These are phyloP conservation scores for Ophiocordyceps australis DNA, from an alignment of 2,329 filamentous ascomycete genomes.

Conservation along the genomic window DNA sequence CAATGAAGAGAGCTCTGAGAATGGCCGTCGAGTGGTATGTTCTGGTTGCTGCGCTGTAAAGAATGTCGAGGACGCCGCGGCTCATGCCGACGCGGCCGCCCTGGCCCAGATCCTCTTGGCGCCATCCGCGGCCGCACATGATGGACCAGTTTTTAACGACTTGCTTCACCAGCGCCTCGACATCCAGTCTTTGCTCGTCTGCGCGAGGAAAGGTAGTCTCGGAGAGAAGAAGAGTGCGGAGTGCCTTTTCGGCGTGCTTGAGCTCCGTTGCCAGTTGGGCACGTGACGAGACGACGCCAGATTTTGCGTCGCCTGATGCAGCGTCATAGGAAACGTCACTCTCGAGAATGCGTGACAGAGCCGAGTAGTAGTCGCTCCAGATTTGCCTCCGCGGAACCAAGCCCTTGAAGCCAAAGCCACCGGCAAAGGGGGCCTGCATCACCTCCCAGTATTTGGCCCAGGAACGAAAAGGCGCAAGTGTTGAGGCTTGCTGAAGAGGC, in stretches of 20 bases:
- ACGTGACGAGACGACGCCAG: constrained; percentile 33
- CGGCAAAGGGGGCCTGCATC: constrained; percentile 24
- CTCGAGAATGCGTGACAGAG: constrained; percentile 60
- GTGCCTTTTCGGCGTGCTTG: constrained; percentile 59
- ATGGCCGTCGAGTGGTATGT: constrained; percentile 91
- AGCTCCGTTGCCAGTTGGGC: constrained; percentile 57
- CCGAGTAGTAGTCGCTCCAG: constrained; percentile 73
- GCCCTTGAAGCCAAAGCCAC: constrained; percentile 39
- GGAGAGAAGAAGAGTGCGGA: constrained; percentile 59
- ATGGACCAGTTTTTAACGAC: constrained; percentile 76
- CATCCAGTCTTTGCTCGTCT: constrained; percentile 56
- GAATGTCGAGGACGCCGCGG: constrained; percentile 62
- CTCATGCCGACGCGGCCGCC: constrained; percentile 63
- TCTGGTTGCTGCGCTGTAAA: constrained; percentile 82
- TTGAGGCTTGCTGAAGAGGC: constrained; percentile 30
- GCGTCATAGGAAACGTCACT: constrained; percentile 42
- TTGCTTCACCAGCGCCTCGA: constrained; percentile 66
- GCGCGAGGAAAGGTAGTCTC: constrained; percentile 77
- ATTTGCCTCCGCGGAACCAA: constrained; percentile 46
- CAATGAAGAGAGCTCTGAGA: constrained; percentile 67
- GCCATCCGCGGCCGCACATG: constrained; percentile 64
- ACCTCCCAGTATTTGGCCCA: constrained; percentile 56
- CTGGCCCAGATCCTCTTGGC: constrained; percentile 60
- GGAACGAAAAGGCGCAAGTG: constrained; percentile 38
- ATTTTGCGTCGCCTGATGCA: constrained; percentile 18